Evolutionary conservation across 129 eudicot genomes (phyloP), one percentile per base, ranked within the genome.

Genomic region (Ambrosia artemisiifolia): DNA sequence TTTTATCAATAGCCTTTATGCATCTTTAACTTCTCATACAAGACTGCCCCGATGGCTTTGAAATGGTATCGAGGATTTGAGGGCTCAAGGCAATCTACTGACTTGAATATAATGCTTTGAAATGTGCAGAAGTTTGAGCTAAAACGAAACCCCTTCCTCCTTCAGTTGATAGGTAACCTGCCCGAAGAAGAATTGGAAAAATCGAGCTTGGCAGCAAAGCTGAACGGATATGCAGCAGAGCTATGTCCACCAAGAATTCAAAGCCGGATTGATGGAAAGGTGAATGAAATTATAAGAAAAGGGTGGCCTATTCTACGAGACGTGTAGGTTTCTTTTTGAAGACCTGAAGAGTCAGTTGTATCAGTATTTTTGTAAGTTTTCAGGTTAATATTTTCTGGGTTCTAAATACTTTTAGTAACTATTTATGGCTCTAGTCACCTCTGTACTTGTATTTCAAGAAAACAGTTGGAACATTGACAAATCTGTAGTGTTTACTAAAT

Each of bases 161-260:
- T 94, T 62, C 98, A 90, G 73, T 68, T 90, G 83, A 94, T 90
- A 30, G 98, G 98, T 11, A 94, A 94, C 83, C 78, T 90, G 78
- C 84, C 85, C 0, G 95, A 85, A 70, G 98, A 94, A 84, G 98
- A 89, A 79, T 86, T 94, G 11, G 86, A 94, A 83, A 81, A 42
- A 51, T 94, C 96, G 32, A 90, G 78, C 64, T 72, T 94, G 73
- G 98, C 96, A 56, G 71, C 96, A 54, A 90, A 84, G 73, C 78
- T 94, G 36, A 94, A 94, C 42, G 88, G 98, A 19, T 94, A 89
- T 77, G 95, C 98, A 72, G 96, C 96, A 59, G 96, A 90, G 80
- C 83, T 94, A 11, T 94, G 98, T 78, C 91, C 96, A 61, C 74
- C 84, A 62, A 81, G 83, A 76, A 82, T 79, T 24, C 96, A 94